A percentile compares a stretch with the other conserved stretches of the same genome.
These are phyloP conservation scores for Yamadazyma epiphylla DNA, from an alignment of 1,139 yeast species.

Conservation along the genomic window DNA sequence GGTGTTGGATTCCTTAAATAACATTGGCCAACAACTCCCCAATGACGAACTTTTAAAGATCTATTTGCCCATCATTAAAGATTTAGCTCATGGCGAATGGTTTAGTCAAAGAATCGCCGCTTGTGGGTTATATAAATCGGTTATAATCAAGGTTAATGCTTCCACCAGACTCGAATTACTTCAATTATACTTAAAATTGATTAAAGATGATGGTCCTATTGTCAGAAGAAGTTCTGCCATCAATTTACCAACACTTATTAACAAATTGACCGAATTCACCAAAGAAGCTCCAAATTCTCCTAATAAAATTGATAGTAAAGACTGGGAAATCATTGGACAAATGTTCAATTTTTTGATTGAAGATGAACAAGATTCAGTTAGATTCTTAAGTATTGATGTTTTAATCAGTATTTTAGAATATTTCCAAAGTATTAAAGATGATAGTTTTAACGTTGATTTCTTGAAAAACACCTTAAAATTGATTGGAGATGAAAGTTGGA, in stretches of 20 bases:
- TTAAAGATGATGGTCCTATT: slow-evolving; percentile 95
- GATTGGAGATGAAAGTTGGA: slow-evolving; percentile 91
- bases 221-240: slow-evolving; percentile 94
- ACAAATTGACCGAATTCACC: slow-evolving; percentile 44
- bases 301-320: slow-evolving; percentile 37
- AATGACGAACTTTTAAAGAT: slow-evolving; percentile 62
- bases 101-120: slow-evolving; percentile 90
- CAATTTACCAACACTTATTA: slow-evolving; percentile 70
- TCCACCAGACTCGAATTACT: slow-evolving; percentile 59
- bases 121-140: slow-evolving; percentile 79
- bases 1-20: slow-evolving; percentile 83
- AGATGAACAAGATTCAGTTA: slow-evolving; percentile 94
- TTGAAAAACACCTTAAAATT: slow-evolving; percentile 57
- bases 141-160: slow-evolving; percentile 58
- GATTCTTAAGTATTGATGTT: slow-evolving; percentile 84
- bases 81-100: slow-evolving; percentile 89
- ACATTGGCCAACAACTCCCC: slow-evolving; percentile 63
- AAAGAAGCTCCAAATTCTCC: slow-evolving; percentile 18
- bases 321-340: slow-evolving; percentile 71
- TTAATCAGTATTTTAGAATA: slow-evolving; percentile 68
- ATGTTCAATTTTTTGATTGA: slow-evolving; percentile 79
- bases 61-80: slow-evolving; percentile 72
- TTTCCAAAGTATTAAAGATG: slow-evolving; percentile 55
- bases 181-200: slow-evolving; percentile 62
- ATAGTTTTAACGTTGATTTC: slow-evolving; percentile 57